These are phyloP conservation scores for Glaciozyma antarctica DNA, from an alignment of 768 basidiomycete species.

Conservation along the genomic window DNA sequence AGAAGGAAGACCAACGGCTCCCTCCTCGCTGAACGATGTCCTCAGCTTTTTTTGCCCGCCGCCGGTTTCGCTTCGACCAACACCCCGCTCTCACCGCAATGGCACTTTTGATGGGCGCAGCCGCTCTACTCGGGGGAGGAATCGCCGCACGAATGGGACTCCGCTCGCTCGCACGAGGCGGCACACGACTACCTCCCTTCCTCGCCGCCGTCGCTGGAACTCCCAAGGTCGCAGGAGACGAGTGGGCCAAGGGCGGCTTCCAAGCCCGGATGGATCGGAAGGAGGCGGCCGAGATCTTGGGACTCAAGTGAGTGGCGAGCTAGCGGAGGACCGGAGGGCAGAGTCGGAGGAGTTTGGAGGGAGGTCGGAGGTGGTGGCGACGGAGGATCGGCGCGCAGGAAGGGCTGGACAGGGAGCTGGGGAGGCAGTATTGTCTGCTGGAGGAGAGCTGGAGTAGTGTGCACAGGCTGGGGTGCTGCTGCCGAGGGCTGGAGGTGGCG, in stretches of 20 bases:
- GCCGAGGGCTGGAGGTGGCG: too few species aligned
- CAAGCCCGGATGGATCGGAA: slow-evolving; percentile 89
- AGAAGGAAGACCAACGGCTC: too few species aligned
- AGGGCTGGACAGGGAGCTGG: too few species aligned
- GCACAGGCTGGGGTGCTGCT: not conserved
- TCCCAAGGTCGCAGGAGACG: slow-evolving; percentile 48
- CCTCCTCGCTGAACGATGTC: too few species aligned
- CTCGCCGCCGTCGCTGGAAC: slow-evolving; percentile 29
- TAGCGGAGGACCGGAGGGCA: not conserved
- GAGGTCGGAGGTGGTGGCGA: not conserved
- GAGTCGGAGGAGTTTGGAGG: not conserved
- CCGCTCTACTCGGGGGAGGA: slow-evolving; percentile 58
- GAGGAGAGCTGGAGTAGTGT: not conserved
- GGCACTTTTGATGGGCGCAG: too few species aligned
- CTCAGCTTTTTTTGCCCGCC: too few species aligned
- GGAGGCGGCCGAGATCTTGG: slow-evolving; percentile 84
- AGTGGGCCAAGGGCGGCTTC: slow-evolving; percentile 92
- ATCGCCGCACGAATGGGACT: slow-evolving; percentile 63
- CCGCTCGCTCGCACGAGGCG: slow-evolving; percentile 38
- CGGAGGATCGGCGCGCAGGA: not conserved
- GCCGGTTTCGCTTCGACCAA: too few species aligned
- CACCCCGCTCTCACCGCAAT: too few species aligned
- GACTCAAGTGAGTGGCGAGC: slow-evolving; percentile 63
- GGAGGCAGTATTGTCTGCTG: not conserved
- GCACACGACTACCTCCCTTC: slow-evolving; percentile 28